Evolutionary conservation across 2,329 filamentous ascomycete species (phyloP), one percentile per base, ranked within the genome.

Genomic region (Botrytis fabae): DNA sequence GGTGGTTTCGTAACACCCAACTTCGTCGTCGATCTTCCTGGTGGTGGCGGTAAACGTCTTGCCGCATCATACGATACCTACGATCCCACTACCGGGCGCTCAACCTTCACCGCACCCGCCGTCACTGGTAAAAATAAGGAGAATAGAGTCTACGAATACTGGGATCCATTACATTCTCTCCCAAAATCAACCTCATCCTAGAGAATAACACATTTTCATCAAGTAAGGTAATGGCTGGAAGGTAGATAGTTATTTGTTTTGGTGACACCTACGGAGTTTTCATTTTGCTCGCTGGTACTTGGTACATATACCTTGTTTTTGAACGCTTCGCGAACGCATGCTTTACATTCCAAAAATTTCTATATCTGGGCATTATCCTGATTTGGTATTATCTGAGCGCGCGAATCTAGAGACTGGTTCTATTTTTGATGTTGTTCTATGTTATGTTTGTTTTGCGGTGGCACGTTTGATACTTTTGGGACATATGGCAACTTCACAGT

Each of bases 21-120:
- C 28, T 91, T 91, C 76, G 85, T 91, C 8, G 87, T 91, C 32
- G 89, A 91, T 78, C 84, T 91, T 8, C 89, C 89, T 0, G 88
- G 86, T 1, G 89, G 89, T 2, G 89, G 89, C 2, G 89, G 89
- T 3, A 91, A 92, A 82, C 85, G 89, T 61, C 84, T 89, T 18
- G 88, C 87, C 1, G 84, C 85, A 60, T 86, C 85, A 20, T 85
- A 83, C 76, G 82, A 86, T 71, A 84, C 81, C 1, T 91, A 91
- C 77, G 85, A 90, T 78, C 82, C 82, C 46, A 74, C 79, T 12
- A 86, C 84, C 2, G 89, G 89, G 0, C 79, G 88, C 35, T 89
- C 88, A 18, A 85, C 80, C 0, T 91, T 87, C 79, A 82, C 80
- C 35, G 88, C 89, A 8, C 89, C 89, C 0, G 85, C 87, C 2